Conservation (phyloP, 225 moss, liverwort and hornwort genomes). For the Thuidium tamariscinum region DNA sequence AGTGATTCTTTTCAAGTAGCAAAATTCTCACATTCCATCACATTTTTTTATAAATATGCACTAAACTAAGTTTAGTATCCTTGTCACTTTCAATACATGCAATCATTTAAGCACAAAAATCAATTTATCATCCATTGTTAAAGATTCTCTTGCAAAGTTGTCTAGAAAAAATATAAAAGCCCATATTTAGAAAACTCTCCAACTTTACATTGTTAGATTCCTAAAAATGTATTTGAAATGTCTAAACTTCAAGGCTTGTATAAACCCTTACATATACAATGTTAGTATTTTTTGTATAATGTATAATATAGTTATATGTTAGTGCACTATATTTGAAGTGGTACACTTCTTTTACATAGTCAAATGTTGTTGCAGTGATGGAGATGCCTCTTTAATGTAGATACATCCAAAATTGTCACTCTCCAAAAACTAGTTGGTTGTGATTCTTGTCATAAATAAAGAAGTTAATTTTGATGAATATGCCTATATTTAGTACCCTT, state of each 20-base stretch:
- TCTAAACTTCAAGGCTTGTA: background rate
- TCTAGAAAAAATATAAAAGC: background rate
- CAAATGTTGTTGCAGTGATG: rapidly evolving
- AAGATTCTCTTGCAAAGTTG: background rate
- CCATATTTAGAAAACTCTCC: background rate
- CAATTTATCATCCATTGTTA: background rate
- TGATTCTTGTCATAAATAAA: background rate
- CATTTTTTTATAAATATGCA: background rate
- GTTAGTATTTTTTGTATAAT: background rate
- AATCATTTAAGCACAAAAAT: background rate
- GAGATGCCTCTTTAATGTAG: background rate
- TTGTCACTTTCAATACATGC: background rate
- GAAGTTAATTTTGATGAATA: background rate
- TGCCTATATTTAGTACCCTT: background rate
- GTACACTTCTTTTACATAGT: rapidly evolving
- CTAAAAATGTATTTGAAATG: background rate
- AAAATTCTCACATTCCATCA: background rate
- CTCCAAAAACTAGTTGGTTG: rapidly evolving
- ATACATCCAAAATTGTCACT: background rate
- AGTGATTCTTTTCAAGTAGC: background rate
- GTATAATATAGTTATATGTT: background rate
- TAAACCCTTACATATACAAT: background rate
- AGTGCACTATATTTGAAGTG: conserved; percentile 36
- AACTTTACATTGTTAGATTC: background rate
- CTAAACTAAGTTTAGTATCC: no score